Percentiles rank a stretch among this genome's conserved stretches.
Conservation (phyloP, 176 grass and related monocot genomes). For the Lolium perenne region DNA sequence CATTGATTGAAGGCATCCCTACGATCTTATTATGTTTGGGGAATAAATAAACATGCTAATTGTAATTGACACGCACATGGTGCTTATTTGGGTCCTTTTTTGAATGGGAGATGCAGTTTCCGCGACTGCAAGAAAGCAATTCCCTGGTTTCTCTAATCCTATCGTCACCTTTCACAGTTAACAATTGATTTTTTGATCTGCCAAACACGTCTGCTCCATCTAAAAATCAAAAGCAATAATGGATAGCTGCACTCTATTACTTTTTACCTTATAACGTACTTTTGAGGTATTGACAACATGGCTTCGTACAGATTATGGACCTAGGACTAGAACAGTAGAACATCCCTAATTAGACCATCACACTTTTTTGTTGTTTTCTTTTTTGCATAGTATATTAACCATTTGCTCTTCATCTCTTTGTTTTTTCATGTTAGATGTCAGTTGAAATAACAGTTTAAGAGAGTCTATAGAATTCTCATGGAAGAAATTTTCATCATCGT, state of each 20-base stretch:
- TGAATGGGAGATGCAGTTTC: not conserved
- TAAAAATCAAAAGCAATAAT: not conserved
- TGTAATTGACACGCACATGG: not conserved
- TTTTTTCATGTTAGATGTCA: not conserved
- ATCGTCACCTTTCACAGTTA: not conserved
- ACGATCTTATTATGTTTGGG: not conserved
- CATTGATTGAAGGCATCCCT: not conserved
- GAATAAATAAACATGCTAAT: not conserved
- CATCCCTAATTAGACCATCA: not conserved
- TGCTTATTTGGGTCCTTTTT: slow-evolving; percentile 1
- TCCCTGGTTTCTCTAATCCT: not conserved
- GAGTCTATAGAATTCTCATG: not conserved
- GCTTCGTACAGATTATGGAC: slow-evolving; percentile 8
- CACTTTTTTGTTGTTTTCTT: not conserved
- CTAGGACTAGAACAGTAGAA: not conserved
- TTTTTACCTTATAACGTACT: not conserved
- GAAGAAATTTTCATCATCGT: not conserved
- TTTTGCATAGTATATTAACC: not conserved
- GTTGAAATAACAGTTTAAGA: not conserved
- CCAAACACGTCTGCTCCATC: not conserved
- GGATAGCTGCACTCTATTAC: not conserved
- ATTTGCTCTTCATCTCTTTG: not conserved
- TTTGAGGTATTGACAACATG: not conserved
- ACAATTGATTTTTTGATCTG: not conserved
- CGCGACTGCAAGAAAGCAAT: not conserved